Percentiles rank a stretch among this genome's conserved stretches.
These are phyloP conservation scores for Cyberlindnera euphorbiiphila DNA, from an alignment of 805 yeast species.

Conservation along the genomic window DNA sequence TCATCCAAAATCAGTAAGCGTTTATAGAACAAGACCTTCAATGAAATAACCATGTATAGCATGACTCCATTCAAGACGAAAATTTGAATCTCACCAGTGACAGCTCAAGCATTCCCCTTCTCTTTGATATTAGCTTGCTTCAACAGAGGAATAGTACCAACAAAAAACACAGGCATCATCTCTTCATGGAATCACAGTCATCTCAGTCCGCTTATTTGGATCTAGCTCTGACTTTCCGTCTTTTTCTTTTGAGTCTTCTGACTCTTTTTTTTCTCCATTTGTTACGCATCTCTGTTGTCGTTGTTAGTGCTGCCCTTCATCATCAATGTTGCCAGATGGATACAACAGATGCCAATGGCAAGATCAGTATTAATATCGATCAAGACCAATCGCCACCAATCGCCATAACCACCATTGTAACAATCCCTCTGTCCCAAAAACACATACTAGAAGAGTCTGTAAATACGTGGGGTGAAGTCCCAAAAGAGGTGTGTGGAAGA, in stretches of 20 bases:
- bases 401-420: too few species aligned
- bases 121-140: neutral
- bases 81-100: constrained; percentile 1
- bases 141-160: constrained; percentile 7
- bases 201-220: constrained; percentile 75
- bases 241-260: constrained; percentile 99
- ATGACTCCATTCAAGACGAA: neutral
- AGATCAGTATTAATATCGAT: too few species aligned
- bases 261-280: constrained; percentile 99
- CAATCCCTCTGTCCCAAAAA: neutral
- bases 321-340: neutral
- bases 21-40: constrained; percentile 8
- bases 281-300: constrained; percentile 66
- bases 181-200: constrained; percentile 10
- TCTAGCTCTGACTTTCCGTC: constrained; percentile 99
- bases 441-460: constrained; percentile 23
- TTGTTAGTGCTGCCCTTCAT: constrained; percentile 13
- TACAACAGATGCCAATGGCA: too few species aligned
- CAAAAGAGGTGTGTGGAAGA: constrained; percentile 4
- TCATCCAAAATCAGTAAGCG: constrained; percentile 1
- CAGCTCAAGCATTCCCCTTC: constrained; percentile 4
- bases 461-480: constrained; percentile 21
- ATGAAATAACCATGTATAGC: constrained; percentile 7
- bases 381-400: too few species aligned
- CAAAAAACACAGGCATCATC: neutral